Conservation (phyloP, 2,329 filamentous ascomycete genomes). For the Fusarium aywerte region DNA sequence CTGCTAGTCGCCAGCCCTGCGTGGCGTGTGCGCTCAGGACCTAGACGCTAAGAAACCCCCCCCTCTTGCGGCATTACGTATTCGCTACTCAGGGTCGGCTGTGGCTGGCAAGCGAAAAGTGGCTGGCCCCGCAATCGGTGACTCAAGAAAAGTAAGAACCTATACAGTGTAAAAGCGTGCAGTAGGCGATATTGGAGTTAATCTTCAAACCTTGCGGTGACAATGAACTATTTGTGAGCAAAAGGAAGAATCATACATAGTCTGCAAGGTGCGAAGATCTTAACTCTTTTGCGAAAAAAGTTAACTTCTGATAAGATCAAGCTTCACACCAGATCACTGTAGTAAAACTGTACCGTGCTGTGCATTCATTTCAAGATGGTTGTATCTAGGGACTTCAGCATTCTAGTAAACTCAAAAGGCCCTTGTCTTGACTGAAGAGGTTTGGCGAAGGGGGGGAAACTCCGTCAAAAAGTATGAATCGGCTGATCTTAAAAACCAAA, state of each 20-base stretch:
- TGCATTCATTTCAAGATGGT: background rate
- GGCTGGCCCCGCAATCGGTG: slow-evolving; percentile 10
- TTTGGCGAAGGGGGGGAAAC: background rate
- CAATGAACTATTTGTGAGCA: background rate
- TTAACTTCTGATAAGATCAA: background rate
- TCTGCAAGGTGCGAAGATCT: background rate
- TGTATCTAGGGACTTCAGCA: background rate
- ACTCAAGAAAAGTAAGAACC: background rate
- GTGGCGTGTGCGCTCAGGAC: slow-evolving; percentile 14
- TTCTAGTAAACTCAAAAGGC: no score
- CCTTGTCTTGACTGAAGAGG: no score
- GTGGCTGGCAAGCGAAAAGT: slow-evolving; percentile 18
- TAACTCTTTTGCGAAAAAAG: background rate
- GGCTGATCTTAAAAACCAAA: background rate
- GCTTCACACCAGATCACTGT: background rate
- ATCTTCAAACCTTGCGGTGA: background rate
- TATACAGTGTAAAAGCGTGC: background rate
- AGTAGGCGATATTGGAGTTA: background rate
- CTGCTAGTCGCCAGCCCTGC: slow-evolving; percentile 35
- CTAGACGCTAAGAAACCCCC: background rate
- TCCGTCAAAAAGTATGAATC: background rate
- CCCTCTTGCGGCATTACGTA: slow-evolving; percentile 26
- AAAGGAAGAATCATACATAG: background rate
- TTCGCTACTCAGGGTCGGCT: background rate
- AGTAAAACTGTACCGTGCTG: no score